Evolutionary conservation across 2,329 filamentous ascomycete genomes (phyloP).

Genomic region (Cordyceps farinosa): DNA sequence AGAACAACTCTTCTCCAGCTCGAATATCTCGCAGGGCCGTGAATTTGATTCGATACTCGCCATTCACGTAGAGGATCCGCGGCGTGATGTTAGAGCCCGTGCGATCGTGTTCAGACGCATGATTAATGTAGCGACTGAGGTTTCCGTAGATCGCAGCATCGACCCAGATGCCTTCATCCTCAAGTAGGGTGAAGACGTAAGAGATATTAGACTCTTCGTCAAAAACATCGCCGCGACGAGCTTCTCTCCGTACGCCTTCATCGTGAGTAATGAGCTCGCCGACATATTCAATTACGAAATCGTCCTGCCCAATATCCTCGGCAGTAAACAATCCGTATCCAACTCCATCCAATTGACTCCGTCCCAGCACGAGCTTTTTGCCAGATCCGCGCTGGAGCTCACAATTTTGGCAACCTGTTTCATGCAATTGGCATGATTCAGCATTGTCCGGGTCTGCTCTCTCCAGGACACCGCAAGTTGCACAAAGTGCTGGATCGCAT

Average conservation of each 20-base stretch:
- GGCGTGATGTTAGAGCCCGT: constrained; percentile 60
- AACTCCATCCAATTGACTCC: constrained; percentile 63
- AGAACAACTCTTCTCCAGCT: constrained; percentile 74
- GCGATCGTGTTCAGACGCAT: constrained; percentile 53
- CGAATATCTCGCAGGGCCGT: constrained; percentile 63
- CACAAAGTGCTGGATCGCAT: constrained; percentile 75
- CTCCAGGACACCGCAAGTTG: constrained; percentile 64
- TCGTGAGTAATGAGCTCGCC: constrained; percentile 71
- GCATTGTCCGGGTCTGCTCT: constrained; percentile 67
- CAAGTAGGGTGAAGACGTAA: constrained; percentile 60
- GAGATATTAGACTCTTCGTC: constrained; percentile 59
- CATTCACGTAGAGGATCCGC: constrained; percentile 68
- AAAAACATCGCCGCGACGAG: constrained; percentile 56
- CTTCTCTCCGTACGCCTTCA: constrained; percentile 66
- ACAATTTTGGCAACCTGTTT: constrained; percentile 67
- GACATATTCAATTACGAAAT: constrained; percentile 78
- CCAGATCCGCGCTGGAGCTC: constrained; percentile 63
- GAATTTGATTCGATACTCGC: constrained; percentile 73
- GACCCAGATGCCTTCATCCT: constrained; percentile 62
- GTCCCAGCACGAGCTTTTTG: constrained; percentile 65
- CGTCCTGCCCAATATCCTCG: constrained; percentile 61
- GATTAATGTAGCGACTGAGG: constrained; percentile 80
- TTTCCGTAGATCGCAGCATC: constrained; percentile 77
- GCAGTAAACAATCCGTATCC: constrained; percentile 75
- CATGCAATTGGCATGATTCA: constrained; percentile 53